Percentiles rank a stretch among this genome's conserved stretches.
Conservation (phyloP, 1,284 basidiomycete genomes). For the Leccinum fallax region DNA sequence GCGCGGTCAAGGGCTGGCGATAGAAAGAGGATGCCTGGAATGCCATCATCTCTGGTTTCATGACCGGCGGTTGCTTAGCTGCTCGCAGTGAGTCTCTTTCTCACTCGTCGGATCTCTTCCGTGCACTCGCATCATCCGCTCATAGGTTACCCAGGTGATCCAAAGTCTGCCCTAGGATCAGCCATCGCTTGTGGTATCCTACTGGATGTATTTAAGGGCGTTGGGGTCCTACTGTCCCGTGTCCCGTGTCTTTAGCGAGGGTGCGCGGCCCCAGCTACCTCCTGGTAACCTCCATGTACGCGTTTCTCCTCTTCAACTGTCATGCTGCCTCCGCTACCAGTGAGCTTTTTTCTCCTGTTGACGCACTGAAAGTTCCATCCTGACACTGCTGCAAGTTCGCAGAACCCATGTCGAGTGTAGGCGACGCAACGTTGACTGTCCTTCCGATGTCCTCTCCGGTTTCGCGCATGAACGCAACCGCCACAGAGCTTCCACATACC, state of each 20-base stretch:
- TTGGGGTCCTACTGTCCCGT: constrained; percentile 75
- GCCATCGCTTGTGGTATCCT: constrained; percentile 97
- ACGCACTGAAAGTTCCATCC: not conserved
- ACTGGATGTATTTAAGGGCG: constrained; percentile 95
- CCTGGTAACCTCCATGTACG: constrained; percentile 28
- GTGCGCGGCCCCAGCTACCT: constrained; percentile 69
- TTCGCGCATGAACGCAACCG: constrained; percentile 9
- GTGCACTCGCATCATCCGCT: constrained; percentile 9
- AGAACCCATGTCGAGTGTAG: constrained; percentile 17
- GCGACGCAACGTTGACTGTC: constrained; percentile 16
- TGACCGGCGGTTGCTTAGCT: constrained; percentile 96
- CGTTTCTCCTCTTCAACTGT: not conserved
- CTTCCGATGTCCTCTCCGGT: constrained; percentile 17
- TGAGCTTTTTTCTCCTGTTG: not conserved
- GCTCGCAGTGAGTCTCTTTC: constrained; percentile 76
- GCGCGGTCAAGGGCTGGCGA: constrained; percentile 94
- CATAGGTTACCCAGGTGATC: constrained; percentile 68
- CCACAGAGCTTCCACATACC: not conserved
- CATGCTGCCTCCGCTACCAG: not conserved
- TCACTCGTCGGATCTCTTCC: not conserved
- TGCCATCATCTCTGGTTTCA: constrained; percentile 96
- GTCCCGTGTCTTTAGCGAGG: constrained; percentile 82
- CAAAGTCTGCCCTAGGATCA: constrained; percentile 85
- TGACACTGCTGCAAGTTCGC: not conserved
- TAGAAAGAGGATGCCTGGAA: constrained; percentile 99